Base-by-base conservation (phyloP, 1,284 basidiomycete species). In the Moesziomyces sp. region DNA sequence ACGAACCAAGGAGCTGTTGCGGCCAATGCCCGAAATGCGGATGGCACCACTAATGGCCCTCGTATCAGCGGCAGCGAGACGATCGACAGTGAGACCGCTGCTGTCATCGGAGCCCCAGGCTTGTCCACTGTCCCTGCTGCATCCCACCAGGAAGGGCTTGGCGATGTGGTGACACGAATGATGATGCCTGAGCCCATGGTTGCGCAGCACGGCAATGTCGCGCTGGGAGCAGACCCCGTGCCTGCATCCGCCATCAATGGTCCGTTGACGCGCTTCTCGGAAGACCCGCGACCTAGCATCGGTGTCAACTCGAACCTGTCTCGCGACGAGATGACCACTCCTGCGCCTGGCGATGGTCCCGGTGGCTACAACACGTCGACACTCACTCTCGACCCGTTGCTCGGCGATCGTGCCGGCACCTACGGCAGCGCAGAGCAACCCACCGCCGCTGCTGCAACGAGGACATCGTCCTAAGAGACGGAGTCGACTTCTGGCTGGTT, bases 81-180 rank as follows among this genome's bases (percentile, higher is more conserved):
- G 5, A 73, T 73, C 34, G 70, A 73, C 42, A 73, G 70, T 50
- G 70, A 73, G 23, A 62, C 70, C 5, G 70, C 59, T 5, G 70
- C 60, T 40, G 59, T 62, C 44, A 57, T 73, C 43, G 51, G 70
- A 23, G 48, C 60, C 21, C 50, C 62, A 3, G 61, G 58, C 10
- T 14, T 71, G 10, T 54, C 62, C 18, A 60, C 38, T 8, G 57
- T 65, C 14, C 58, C 55, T 19, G 44, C 59, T 19, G 44, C 59
- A 8, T 18, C 64, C 18, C 70, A 62, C 8, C 70, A 73, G 46
- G 70, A 73, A 3, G 70, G 70, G 5, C 57, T 73, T 2, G 70
- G 64, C 4, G 58, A 73, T 30, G 70, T 67, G 6, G 70, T 73
- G 14, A 53, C 52, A 35, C 70, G 70, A 7, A 67, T 73, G 64